phyloP scores from a whole-genome alignment of 176 grass and related monocot species.

The Elaeis guineensis region DNA sequence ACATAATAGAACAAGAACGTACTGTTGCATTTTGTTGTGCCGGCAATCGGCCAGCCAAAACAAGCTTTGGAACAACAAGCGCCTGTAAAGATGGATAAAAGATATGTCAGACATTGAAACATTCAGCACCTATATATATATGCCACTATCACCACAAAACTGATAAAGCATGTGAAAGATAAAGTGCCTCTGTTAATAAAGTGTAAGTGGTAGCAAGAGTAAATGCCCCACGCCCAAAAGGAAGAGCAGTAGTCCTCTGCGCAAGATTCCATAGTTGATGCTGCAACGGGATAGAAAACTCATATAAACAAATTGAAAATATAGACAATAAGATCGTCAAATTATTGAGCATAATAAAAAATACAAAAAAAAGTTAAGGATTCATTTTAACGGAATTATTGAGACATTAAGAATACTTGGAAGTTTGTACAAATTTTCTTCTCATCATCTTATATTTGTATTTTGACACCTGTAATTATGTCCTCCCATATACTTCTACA shows the following conservation, averaged over 20 bases:
- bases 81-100: conserved; percentile 37
- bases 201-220: conserved; percentile 91
- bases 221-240: conserved; percentile 91
- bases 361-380: no score
- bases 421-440: no score
- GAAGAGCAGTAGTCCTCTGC: conserved; percentile 91
- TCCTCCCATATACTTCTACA: no score
- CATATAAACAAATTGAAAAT: no score
- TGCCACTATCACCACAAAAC: no score
- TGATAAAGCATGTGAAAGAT: background rate
- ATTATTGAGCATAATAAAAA: no score
- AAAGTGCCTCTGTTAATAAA: conserved; percentile 78
- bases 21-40: conserved; percentile 96
- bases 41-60: conserved; percentile 86
- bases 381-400: no score
- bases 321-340: background rate
- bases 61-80: conserved; percentile 80
- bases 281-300: conserved; percentile 24
- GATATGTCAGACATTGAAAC: background rate
- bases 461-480: no score
- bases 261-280: conserved; percentile 97
- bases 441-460: no score
- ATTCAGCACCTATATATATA: no score
- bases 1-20: conserved; percentile 3
- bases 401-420: no score